phyloP scores from a whole-genome alignment of 139 green algal genomes.

The Mesotaenium endlicherianum region DNA sequence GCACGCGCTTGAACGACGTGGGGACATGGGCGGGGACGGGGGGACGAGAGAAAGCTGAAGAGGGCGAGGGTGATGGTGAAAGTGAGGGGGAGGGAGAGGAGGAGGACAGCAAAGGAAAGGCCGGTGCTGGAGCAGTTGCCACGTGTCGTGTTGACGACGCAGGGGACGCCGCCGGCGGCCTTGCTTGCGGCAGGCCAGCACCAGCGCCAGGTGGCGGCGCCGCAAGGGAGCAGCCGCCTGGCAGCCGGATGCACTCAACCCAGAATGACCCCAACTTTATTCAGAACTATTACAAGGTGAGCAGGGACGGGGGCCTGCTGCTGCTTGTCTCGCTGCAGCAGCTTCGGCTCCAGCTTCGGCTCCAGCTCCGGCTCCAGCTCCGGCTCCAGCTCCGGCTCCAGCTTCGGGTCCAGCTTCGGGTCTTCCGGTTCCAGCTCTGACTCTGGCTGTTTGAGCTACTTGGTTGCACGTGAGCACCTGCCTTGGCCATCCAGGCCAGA shows the following conservation, averaged over 20 bases:
- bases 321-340: too few relatives aligned
- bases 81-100: background rate
- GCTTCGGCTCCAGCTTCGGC: too few relatives aligned
- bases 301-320: too few relatives aligned
- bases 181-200: too few relatives aligned
- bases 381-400: too few relatives aligned
- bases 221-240: background rate
- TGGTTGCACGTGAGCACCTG: too few relatives aligned
- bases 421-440: too few relatives aligned
- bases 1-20: background rate
- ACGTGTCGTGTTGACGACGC: background rate
- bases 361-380: too few relatives aligned
- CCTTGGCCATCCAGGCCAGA: too few relatives aligned
- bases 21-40: background rate
- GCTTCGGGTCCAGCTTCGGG: too few relatives aligned
- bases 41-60: background rate
- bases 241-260: conserved; percentile 20
- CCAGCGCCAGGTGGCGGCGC: background rate
- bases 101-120: background rate
- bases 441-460: too few relatives aligned
- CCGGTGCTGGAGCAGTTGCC: background rate
- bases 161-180: background rate
- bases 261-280: conserved; percentile 47
- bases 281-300: conserved; percentile 49
- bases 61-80: background rate